These are phyloP conservation scores for Staphylotrichum longicolle DNA, from an alignment of 495 filamentous ascomycete species.

Conservation along the genomic window DNA sequence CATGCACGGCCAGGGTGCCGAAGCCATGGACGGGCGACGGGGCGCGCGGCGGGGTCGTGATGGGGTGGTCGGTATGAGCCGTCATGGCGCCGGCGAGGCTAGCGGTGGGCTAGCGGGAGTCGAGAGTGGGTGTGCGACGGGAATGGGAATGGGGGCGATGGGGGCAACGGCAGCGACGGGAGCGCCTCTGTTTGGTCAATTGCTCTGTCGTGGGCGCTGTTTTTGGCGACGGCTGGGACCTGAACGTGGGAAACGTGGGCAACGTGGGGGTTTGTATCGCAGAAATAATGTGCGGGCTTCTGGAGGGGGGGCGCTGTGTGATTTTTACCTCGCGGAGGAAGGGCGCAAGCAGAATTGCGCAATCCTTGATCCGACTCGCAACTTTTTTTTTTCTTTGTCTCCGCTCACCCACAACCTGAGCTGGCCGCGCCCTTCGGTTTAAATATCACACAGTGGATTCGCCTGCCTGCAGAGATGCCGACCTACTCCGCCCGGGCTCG, in stretches of 20 bases:
- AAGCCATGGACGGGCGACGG: slow-evolving; percentile 58
- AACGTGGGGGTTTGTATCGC: slow-evolving; percentile 6
- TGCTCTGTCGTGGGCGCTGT: not conserved
- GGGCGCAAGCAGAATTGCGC: slow-evolving; percentile 1
- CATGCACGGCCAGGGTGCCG: slow-evolving; percentile 91
- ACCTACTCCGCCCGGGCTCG: not conserved
- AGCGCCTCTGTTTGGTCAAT: slow-evolving; percentile 25
- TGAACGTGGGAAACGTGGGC: not conserved
- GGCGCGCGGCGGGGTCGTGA: slow-evolving; percentile 44
- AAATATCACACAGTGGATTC: slow-evolving; percentile 13
- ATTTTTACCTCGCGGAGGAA: not conserved
- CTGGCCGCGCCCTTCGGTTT: slow-evolving; percentile 5
- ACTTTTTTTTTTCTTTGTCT: slow-evolving; percentile 13
- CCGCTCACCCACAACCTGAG: slow-evolving; percentile 1
- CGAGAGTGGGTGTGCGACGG: slow-evolving; percentile 4
- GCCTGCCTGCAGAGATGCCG: not conserved
- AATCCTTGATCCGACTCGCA: not conserved
- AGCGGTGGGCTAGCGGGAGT: not conserved
- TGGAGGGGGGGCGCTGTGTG: slow-evolving; percentile 7
- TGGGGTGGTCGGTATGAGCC: slow-evolving; percentile 38
- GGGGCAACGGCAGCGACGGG: not conserved
- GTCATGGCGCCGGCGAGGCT: slow-evolving; percentile 36
- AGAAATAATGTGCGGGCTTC: not conserved
- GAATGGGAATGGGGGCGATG: too few species aligned
- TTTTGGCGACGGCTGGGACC: not conserved